These are phyloP conservation scores for Coccinonectria pachysandricola DNA, from an alignment of 2,329 filamentous ascomycete species.

Conservation along the genomic window DNA sequence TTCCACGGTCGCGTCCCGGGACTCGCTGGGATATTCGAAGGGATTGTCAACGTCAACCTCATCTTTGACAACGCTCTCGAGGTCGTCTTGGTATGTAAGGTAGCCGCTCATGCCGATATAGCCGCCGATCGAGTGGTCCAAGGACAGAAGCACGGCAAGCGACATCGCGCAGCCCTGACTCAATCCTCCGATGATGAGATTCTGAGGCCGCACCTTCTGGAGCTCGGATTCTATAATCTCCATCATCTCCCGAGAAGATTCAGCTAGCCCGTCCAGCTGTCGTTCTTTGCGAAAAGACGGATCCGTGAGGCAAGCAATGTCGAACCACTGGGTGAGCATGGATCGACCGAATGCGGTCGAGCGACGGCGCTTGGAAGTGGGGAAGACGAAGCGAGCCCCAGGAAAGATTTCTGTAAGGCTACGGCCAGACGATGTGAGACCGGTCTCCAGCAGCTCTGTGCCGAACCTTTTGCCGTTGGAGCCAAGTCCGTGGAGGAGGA, in stretches of 20 bases:
- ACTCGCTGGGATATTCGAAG: slow-evolving; percentile 11
- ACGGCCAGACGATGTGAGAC: slow-evolving; percentile 11
- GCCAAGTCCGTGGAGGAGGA: slow-evolving; percentile 22
- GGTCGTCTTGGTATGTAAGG: slow-evolving; percentile 29
- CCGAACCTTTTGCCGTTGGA: slow-evolving; percentile 25
- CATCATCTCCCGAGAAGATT: slow-evolving; percentile 28
- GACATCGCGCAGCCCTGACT: slow-evolving; percentile 42
- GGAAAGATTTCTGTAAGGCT: slow-evolving; percentile 25
- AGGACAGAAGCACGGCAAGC: slow-evolving; percentile 30
- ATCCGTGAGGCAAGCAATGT: slow-evolving; percentile 31
- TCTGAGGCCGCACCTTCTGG: slow-evolving; percentile 18
- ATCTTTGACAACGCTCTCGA: slow-evolving; percentile 17
- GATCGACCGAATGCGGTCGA: slow-evolving; percentile 32
- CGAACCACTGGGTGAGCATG: slow-evolving; percentile 41
- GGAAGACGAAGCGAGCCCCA: slow-evolving; percentile 39
- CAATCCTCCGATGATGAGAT: slow-evolving; percentile 40
- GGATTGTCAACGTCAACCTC: slow-evolving; percentile 13
- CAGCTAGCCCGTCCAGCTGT: slow-evolving; percentile 33
- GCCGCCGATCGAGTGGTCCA: slow-evolving; percentile 27
- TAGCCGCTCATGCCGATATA: slow-evolving; percentile 39
- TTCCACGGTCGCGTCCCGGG: neutral
- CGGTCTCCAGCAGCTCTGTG: slow-evolving; percentile 21
- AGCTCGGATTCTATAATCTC: slow-evolving; percentile 25
- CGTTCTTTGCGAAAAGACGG: slow-evolving; percentile 29
- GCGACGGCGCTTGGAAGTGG: slow-evolving; percentile 34